phyloP scores from a whole-genome alignment of 768 basidiomycete species.

The Lyophyllum semitale region DNA sequence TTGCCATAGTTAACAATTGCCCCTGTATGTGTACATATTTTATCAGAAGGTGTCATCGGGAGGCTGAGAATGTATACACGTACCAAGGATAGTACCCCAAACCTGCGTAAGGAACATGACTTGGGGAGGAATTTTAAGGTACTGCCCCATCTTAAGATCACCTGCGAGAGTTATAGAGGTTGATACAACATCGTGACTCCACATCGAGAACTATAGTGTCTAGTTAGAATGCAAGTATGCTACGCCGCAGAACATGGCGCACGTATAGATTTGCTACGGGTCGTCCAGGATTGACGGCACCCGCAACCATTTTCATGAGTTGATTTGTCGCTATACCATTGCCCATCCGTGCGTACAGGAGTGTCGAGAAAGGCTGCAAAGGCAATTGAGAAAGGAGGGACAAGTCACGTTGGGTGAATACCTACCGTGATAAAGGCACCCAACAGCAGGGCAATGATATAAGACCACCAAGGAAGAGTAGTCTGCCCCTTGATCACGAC shows the following conservation, averaged over 20 bases:
- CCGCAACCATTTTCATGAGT: slow-evolving; percentile 67
- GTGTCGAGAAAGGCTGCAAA: slow-evolving; percentile 52
- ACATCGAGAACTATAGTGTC: slow-evolving; percentile 57
- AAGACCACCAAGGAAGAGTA: slow-evolving; percentile 65
- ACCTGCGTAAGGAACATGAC: slow-evolving; percentile 51
- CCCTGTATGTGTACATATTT: slow-evolving; percentile 21
- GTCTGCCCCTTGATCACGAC: slow-evolving; percentile 61
- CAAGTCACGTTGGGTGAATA: not conserved
- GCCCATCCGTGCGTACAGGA: slow-evolving; percentile 61
- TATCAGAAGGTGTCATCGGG: not conserved
- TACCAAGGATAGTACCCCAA: slow-evolving; percentile 64
- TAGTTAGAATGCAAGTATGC: not conserved
- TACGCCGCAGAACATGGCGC: slow-evolving; percentile 10
- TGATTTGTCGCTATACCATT: slow-evolving; percentile 61
- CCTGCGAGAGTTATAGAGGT: slow-evolving; percentile 54
- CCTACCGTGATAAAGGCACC: slow-evolving; percentile 45
- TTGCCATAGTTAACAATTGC: slow-evolving; percentile 40
- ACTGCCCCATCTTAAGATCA: slow-evolving; percentile 75
- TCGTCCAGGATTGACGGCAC: slow-evolving; percentile 59
- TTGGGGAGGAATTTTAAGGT: slow-evolving; percentile 33
- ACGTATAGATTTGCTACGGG: slow-evolving; percentile 74
- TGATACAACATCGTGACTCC: slow-evolving; percentile 62
- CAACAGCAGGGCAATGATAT: slow-evolving; percentile 54
- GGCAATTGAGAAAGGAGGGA: not conserved
- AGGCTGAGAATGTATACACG: slow-evolving; percentile 3